Conservation (phyloP, 2,329 filamentous ascomycete species). For the Chaetomiaceae sp. region DNA sequence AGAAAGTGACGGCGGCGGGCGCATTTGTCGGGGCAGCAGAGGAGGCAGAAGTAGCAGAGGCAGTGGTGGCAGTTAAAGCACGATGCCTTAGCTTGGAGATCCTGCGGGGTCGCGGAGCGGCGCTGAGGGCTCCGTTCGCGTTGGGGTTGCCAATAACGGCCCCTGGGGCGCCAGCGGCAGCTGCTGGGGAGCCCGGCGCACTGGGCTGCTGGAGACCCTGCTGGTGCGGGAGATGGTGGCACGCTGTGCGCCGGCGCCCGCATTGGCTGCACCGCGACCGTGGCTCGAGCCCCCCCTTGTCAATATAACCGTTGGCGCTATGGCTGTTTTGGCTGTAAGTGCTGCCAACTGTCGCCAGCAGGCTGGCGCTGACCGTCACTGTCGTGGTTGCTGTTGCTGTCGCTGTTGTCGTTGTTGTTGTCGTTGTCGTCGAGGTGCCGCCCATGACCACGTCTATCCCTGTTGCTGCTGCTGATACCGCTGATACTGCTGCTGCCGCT, state of each 20-base stretch:
- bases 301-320: constrained; percentile 4
- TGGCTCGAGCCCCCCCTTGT: constrained; percentile 24
- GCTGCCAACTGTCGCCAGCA: constrained; percentile 14
- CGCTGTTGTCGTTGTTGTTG: constrained; percentile 7
- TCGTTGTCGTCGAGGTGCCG: constrained; percentile 1
- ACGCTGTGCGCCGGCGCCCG: constrained; percentile 24
- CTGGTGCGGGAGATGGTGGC: constrained; percentile 18
- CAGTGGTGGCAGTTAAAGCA: constrained; percentile 21
- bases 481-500: constrained; percentile 5
- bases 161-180: neutral
- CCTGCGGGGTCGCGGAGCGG: constrained; percentile 28
- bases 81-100: constrained; percentile 29
- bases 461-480: constrained; percentile 7
- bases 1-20: constrained; percentile 3
- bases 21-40: neutral
- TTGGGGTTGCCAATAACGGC: constrained; percentile 6
- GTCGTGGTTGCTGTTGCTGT: neutral
- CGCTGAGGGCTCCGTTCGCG: constrained; percentile 24
- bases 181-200: constrained; percentile 12
- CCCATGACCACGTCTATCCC: constrained; percentile 17
- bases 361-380: constrained; percentile 11
- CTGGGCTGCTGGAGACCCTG: constrained; percentile 15
- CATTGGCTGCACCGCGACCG: constrained; percentile 26
- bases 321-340: neutral
- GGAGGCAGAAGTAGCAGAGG: constrained; percentile 9